Conservation (phyloP, 371 early-diverging fungal species). For the Mucor indicus region DNA sequence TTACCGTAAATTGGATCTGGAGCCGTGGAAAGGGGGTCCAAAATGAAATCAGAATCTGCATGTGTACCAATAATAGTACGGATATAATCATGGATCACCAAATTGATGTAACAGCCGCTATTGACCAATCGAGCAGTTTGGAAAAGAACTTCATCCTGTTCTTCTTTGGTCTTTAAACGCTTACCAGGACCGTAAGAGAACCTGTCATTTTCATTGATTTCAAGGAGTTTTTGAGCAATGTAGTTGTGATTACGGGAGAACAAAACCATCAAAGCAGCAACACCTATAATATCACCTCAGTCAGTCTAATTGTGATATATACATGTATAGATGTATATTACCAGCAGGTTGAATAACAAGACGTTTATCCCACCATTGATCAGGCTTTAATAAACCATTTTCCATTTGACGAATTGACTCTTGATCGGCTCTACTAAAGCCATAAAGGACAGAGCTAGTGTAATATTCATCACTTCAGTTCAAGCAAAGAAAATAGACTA, state of each 20-base stretch:
- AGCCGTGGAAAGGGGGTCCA: conserved; percentile 28
- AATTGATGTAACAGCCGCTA: conserved; percentile 41
- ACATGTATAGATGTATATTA: background rate
- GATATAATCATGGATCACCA: conserved; percentile 48
- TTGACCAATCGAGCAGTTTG: conserved; percentile 54
- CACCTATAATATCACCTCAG: conserved; percentile 16
- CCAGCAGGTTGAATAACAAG: conserved; percentile 47
- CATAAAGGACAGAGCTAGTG: conserved; percentile 42
- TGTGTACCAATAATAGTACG: conserved; percentile 44
- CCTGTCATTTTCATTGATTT: conserved; percentile 38
- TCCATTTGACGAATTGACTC: conserved; percentile 36
- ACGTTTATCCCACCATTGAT: conserved; percentile 51
- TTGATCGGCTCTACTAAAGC: conserved; percentile 37
- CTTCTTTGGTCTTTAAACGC: conserved; percentile 16
- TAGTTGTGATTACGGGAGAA: conserved; percentile 57
- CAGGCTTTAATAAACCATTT: conserved; percentile 45
- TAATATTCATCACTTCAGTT: background rate
- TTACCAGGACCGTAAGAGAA: conserved; percentile 37
- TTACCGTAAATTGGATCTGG: conserved; percentile 40
- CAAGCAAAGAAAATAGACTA: background rate
- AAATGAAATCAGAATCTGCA: conserved; percentile 27
- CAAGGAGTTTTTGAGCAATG: conserved; percentile 44
- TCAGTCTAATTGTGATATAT: background rate
- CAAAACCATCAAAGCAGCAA: conserved; percentile 37
- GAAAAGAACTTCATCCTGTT: conserved; percentile 49